Evolutionary conservation across 116 monocot genomes (phyloP).

Genomic region (Posidonia oceanica): DNA sequence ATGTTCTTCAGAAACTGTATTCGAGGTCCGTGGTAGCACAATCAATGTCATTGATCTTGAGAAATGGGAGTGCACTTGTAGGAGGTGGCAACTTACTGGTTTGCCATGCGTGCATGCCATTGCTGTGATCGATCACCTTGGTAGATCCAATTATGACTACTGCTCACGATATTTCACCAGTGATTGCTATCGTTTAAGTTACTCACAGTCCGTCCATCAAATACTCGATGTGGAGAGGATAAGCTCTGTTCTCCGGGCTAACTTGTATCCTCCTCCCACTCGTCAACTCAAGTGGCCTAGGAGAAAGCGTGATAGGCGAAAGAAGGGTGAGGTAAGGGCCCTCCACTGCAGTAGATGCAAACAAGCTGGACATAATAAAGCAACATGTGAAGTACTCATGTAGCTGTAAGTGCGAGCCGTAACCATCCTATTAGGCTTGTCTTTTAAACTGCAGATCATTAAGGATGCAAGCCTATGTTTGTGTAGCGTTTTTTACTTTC

Average conservation of each 20-base stretch:
- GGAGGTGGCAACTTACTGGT: constrained; percentile 28
- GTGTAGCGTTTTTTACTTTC: too few relatives aligned
- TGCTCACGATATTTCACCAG: constrained; percentile 22
- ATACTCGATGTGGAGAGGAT: constrained; percentile 23
- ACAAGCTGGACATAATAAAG: constrained; percentile 31
- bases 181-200: constrained; percentile 16
- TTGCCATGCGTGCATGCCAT: constrained; percentile 33
- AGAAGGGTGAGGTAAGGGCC: constrained; percentile 29
- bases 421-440: too few relatives aligned
- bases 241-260: constrained; percentile 8
- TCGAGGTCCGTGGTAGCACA: constrained; percentile 31
- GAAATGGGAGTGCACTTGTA: constrained; percentile 32
- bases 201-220: constrained; percentile 17
- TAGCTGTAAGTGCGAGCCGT: neutral
- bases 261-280: constrained; percentile 12
- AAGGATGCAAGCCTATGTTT: too few relatives aligned
- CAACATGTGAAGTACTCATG: constrained; percentile 24
- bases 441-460: too few relatives aligned
- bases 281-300: constrained; percentile 41
- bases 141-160: constrained; percentile 16
- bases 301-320: constrained; percentile 38
- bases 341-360: constrained; percentile 38
- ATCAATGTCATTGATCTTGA: constrained; percentile 24
- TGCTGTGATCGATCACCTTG: constrained; percentile 21
- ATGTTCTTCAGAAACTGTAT: constrained; percentile 30